phyloP scores from a whole-genome alignment of 495 filamentous ascomycete species.

The Lasiosphaeria ovina region DNA sequence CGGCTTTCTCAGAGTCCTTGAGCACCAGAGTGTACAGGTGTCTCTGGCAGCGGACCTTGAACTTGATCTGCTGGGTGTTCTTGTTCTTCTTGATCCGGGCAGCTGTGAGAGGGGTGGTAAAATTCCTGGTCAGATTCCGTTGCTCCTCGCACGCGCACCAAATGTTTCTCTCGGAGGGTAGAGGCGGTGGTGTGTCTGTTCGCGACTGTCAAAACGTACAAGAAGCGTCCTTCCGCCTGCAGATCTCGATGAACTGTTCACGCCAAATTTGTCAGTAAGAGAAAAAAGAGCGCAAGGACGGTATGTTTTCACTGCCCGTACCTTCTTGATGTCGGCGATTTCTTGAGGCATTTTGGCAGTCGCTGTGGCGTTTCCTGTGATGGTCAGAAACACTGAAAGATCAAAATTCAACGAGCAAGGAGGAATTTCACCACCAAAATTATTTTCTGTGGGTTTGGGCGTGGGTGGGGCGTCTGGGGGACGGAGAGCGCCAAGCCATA shows the following conservation, averaged over 20 bases:
- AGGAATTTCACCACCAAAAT: constrained; percentile 33
- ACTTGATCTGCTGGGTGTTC: constrained; percentile 87
- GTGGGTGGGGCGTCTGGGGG: constrained; percentile 14
- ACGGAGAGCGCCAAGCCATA: neutral
- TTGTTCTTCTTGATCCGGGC: constrained; percentile 97
- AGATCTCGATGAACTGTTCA: constrained; percentile 96
- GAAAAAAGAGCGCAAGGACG: neutral
- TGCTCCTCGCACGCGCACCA: neutral
- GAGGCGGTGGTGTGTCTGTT: neutral
- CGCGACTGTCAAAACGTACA: constrained; percentile 57
- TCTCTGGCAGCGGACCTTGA: constrained; percentile 98
- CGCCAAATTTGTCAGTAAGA: constrained; percentile 31
- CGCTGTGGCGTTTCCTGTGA: constrained; percentile 30
- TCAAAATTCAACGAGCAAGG: constrained; percentile 22
- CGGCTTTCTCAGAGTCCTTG: constrained; percentile 97
- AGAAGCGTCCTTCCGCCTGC: constrained; percentile 95
- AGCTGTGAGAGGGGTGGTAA: constrained; percentile 51
- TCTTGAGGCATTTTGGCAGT: constrained; percentile 85
- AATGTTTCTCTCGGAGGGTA: neutral
- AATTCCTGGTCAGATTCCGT: constrained; percentile 37
- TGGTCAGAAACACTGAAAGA: constrained; percentile 24
- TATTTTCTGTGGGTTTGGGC: constrained; percentile 33
- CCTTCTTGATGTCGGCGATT: constrained; percentile 96
- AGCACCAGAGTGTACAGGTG: constrained; percentile 96
- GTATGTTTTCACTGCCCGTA: constrained; percentile 22